phyloP scores from a whole-genome alignment of 352 stramenopile genomes.

The Globisporangium paddicum region DNA sequence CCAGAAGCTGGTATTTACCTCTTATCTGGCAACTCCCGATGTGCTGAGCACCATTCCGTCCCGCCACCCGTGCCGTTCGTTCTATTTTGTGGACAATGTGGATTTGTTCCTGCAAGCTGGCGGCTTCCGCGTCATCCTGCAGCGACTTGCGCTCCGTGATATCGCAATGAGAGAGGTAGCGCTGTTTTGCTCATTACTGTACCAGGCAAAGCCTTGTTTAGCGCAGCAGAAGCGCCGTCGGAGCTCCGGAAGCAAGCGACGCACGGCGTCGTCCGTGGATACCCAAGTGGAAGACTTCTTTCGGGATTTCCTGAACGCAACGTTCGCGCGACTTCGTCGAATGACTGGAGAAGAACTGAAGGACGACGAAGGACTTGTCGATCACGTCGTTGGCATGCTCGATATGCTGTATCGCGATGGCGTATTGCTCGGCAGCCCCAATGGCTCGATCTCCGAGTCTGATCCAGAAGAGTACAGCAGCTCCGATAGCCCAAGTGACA shows the following conservation, averaged over 20 bases:
- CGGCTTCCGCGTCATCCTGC: conserved; percentile 67
- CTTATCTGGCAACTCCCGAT: conserved; percentile 62
- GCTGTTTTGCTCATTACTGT: conserved; percentile 63
- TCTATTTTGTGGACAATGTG: conserved; percentile 82
- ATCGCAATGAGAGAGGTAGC: conserved; percentile 55
- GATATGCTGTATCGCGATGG: conserved; percentile 71
- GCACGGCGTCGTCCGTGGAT: conserved; percentile 14
- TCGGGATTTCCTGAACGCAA: conserved; percentile 67
- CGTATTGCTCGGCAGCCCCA: conserved; percentile 35
- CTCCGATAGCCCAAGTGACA: conserved; percentile 17
- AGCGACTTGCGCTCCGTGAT: conserved; percentile 41
- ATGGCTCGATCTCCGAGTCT: conserved; percentile 4
- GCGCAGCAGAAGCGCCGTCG: conserved; percentile 50
- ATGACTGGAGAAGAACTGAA: conserved; percentile 75
- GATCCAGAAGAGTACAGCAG: conserved; percentile 16
- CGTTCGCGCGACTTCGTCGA: conserved; percentile 56
- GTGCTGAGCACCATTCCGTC: conserved; percentile 45
- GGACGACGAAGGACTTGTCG: conserved; percentile 73
- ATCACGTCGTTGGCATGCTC: conserved; percentile 64
- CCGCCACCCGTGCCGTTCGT: conserved; percentile 68
- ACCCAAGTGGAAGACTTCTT: conserved; percentile 73
- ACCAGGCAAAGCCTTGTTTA: conserved; percentile 73
- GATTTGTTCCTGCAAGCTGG: conserved; percentile 82
- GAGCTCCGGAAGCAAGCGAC: conserved; percentile 29
- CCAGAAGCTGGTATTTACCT: conserved; percentile 68